Conservation (phyloP, 495 filamentous ascomycete genomes). For the Penicillium coprophilum region DNA sequence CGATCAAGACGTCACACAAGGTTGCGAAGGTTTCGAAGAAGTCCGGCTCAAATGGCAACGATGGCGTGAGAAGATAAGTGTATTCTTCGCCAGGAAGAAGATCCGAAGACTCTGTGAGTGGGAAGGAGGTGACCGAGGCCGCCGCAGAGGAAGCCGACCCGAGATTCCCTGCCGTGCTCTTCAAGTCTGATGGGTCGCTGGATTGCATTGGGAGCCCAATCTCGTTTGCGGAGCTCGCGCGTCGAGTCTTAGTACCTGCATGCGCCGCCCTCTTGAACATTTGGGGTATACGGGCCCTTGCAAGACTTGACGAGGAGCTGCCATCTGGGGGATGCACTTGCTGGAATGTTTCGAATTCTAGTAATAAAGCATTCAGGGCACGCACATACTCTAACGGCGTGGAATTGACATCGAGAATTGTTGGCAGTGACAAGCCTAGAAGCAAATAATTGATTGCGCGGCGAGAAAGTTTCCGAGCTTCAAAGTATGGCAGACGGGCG, state of each 20-base stretch:
- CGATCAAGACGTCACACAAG: slow-evolving; percentile 91
- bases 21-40: slow-evolving; percentile 98
- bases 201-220: slow-evolving; percentile 61
- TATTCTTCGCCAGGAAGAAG: slow-evolving; percentile 75
- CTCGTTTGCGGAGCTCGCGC: slow-evolving; percentile 68
- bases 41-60: slow-evolving; percentile 95
- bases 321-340: slow-evolving; percentile 78
- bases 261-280: slow-evolving; percentile 81
- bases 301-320: slow-evolving; percentile 64
- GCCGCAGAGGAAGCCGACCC: slow-evolving; percentile 41
- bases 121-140: slow-evolving; percentile 45
- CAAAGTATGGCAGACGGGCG: slow-evolving; percentile 78
- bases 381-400: slow-evolving; percentile 81
- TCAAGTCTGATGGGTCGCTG: slow-evolving; percentile 52
- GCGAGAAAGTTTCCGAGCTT: slow-evolving; percentile 74
- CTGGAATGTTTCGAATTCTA: slow-evolving; percentile 92
- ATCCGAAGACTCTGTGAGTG: slow-evolving; percentile 53
- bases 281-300: slow-evolving; percentile 73
- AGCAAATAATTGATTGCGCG: slow-evolving; percentile 90
- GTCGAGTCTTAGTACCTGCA: slow-evolving; percentile 63
- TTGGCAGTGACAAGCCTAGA: slow-evolving; percentile 86
- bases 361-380: slow-evolving; percentile 78
- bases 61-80: slow-evolving; percentile 80
- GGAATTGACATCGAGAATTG: slow-evolving; percentile 80
- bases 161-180: slow-evolving; percentile 42